Base-by-base conservation (phyloP, 306 rosid species). In the Prunus padus region DNA sequence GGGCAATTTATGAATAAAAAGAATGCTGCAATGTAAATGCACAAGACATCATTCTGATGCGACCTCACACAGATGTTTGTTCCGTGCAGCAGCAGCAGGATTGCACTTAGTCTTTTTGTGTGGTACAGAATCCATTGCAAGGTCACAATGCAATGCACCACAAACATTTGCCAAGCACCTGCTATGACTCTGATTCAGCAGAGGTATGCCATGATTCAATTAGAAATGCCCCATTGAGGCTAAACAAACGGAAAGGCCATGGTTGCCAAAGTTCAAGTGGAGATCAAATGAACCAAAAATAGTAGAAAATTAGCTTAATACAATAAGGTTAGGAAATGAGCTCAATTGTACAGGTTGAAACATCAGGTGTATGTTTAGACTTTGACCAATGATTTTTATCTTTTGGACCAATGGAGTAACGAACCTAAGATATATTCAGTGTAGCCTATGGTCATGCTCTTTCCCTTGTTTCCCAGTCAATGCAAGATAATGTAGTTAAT, bases 21-120 rank as follows among this genome's bases (percentile, higher is more conserved):
- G 28, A 71, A 33, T 15, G 55, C 49, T 45, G 54, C 71, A 59
- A 51, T 54, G 18, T 20, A 65, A 68, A 46, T 55, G 37, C 63
- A 42, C 15, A 18, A 57, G 64, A 74, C 14, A 51, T 82, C 40
- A 80, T 44, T 63, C 57, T 77, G 65, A 76, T 82, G 82, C 76
- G 54, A 91, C 97, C 97, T 91, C 97, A 80, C 97, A 91, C n/a
- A 91, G 69, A 79, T 84, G 92, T 72, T 89, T 84, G 78, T 91
- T 91, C 76, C 83, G 87, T 65, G 95, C 77, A 56, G 87, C 88
- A 6, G 97, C 95, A 49, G 95, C 86, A 65, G 97, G 88, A 77
- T 89, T 89, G 88, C 97, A 91, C 82, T 86, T 91, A 19, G 89
- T 83, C 75, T 86, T 91, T 60, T 81, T 59, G 3, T 0, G 83